phyloP scores from a whole-genome alignment of 106 monocot species.

The Dendrobium catenatum region DNA sequence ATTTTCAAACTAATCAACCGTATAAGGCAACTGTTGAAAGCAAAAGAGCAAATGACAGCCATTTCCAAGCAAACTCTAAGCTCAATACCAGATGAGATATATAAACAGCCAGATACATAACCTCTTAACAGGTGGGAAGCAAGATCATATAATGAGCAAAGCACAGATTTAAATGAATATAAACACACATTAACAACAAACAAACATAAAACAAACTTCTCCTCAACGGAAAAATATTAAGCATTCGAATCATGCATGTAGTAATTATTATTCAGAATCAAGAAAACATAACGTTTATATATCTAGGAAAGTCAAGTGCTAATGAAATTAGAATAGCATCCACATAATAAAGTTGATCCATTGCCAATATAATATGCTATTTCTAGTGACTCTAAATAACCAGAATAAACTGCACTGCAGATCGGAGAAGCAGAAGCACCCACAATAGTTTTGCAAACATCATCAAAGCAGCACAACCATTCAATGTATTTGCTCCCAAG shows the following conservation, averaged over 20 bases:
- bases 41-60: too few relatives aligned
- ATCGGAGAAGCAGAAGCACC: conserved; percentile 13
- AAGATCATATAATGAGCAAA: too few relatives aligned
- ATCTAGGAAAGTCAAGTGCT: background rate
- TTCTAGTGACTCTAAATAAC: conserved; percentile 1
- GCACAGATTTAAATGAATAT: too few relatives aligned
- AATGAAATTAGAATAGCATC: background rate
- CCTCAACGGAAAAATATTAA: background rate
- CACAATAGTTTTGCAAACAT: conserved; percentile 37
- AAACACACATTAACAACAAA: background rate
- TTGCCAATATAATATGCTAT: conserved; percentile 11
- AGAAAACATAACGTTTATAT: background rate
- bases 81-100: too few relatives aligned
- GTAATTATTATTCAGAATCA: background rate
- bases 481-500: conserved; percentile 54
- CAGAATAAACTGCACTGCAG: conserved; percentile 13
- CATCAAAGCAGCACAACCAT: conserved; percentile 57
- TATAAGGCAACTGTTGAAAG: too few relatives aligned
- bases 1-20: too few relatives aligned
- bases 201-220: background rate
- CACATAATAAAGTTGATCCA: background rate
- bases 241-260: background rate
- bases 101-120: too few relatives aligned
- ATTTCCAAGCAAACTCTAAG: too few relatives aligned
- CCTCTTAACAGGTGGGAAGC: too few relatives aligned